Conservation (phyloP, 331 rosid genomes). For the Quercus tomentella region DNA sequence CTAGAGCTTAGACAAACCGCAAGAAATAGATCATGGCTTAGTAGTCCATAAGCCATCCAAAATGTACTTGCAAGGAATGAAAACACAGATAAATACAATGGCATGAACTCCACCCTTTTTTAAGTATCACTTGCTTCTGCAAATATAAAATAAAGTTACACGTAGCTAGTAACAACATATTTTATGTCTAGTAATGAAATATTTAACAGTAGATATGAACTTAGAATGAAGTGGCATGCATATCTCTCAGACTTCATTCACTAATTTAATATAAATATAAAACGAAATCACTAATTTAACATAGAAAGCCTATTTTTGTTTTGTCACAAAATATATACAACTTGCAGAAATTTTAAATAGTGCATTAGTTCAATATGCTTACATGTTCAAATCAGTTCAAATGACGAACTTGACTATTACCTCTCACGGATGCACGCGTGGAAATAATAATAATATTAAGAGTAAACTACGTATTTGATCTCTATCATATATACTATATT, state of each 20-base stretch:
- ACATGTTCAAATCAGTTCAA: no score
- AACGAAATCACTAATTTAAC: no score
- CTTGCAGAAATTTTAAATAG: not conserved
- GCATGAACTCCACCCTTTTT: constrained; percentile 90
- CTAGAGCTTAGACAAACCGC: constrained; percentile 41
- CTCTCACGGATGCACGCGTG: not conserved
- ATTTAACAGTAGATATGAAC: not conserved
- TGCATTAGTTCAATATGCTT: not conserved
- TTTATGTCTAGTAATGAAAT: not conserved
- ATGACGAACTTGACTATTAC: no score
- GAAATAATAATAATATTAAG: not conserved
- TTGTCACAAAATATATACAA: not conserved
- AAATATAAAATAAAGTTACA: not conserved
- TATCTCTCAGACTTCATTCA: not conserved
- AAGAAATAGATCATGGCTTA: constrained; percentile 60
- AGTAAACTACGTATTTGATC: no score
- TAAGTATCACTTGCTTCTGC: constrained; percentile 65
- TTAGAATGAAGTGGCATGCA: not conserved
- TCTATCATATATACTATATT: no score
- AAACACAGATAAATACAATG: constrained; percentile 65
- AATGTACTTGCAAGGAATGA: constrained; percentile 46
- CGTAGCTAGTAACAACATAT: not conserved
- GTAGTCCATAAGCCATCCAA: constrained; percentile 73
- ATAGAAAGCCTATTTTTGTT: no score
- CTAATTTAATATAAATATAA: not conserved